Base-by-base conservation (phyloP, 1,284 basidiomycete species). In the Wallemia ichthyophaga region DNA sequence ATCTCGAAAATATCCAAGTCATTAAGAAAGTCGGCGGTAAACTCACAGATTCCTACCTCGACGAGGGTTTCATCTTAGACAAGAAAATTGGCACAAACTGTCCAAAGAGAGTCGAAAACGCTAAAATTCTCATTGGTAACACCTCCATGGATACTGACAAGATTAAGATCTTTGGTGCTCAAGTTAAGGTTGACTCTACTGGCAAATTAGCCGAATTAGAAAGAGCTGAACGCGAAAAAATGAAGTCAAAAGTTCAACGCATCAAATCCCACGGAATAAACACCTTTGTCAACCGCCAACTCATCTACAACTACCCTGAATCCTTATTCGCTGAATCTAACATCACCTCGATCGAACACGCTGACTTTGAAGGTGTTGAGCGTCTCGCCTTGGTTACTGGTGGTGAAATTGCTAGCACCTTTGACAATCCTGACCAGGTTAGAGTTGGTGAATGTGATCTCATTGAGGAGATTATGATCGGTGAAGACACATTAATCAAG, bases 121-220 rank as follows among this genome's bases (percentile, higher is more conserved):
- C 81, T 56, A 95, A 88, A 71, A 98, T 99, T 64, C 73, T 99
- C 62, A 94, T 99, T 64, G 88, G 92, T 61, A 98, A 98, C 68
- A 98, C 94, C 17, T 87, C 91, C 5, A 96, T 98, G 94, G 92
- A 98, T 73, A 98, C 94, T 27, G 94, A 98, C 73, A 98, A 98
- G 73, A 94, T 98, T 74, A 98, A 98, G 73, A 84, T 98, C 60
- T 98, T 98, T 66, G 94, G 92, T 58, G 92, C 94, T 0, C 79
- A 89, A 27, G 82, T 98, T 59, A 87, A 91, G 69, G 92, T 98
- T 15, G 89, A 96, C 66, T 78, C 86, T 28, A 95, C 94, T 0
- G 84, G 88, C 60, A 94, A 98, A 73, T 78, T 98, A 2, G 94
- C 94, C 25, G 94, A 99, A 70, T 80, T 98, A 5, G 94, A 99